Evolutionary conservation across 2,329 filamentous ascomycete genomes (phyloP).

Genomic region (Allantophomopsis cytisporea): DNA sequence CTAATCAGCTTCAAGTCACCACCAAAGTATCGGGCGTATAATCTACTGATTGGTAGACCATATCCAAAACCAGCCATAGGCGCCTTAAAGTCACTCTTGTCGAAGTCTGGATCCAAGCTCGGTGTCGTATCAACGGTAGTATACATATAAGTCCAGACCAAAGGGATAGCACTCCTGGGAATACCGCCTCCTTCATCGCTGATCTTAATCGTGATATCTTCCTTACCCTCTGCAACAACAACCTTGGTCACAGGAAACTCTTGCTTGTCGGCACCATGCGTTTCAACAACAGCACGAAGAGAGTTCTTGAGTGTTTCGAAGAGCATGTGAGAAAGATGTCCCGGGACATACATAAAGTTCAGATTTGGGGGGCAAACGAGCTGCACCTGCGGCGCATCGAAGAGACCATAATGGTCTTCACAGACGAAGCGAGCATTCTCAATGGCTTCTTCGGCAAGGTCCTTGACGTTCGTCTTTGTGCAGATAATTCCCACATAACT

Average conservation of each 20-base stretch:
- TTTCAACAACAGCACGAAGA: conserved; percentile 89
- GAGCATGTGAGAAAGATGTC: conserved; percentile 98
- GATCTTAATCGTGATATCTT: conserved; percentile 98
- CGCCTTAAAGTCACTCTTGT: conserved; percentile 98
- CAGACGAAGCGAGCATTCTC: conserved; percentile 99
- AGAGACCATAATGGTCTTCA: conserved; percentile 95
- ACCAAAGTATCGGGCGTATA: conserved; percentile 95
- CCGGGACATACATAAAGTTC: conserved; percentile 98
- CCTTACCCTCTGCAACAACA: conserved; percentile 92
- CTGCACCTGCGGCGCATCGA: conserved; percentile 92
- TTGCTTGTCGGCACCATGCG: conserved; percentile 86
- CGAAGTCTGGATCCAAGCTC: conserved; percentile 90
- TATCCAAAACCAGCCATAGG: conserved; percentile 99
- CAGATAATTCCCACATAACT: conserved; percentile 98
- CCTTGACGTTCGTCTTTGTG: conserved; percentile 92
- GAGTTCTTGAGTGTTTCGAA: conserved; percentile 99
- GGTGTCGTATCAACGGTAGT: conserved; percentile 95
- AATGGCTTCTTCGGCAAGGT: conserved; percentile 92
- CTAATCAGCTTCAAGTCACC: conserved; percentile 95
- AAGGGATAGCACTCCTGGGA: conserved; percentile 77
- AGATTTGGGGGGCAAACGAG: conserved; percentile 89
- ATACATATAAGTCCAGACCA: conserved; percentile 99
- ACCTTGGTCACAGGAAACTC: conserved; percentile 95
- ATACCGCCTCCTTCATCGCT: conserved; percentile 95
- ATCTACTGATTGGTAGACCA: conserved; percentile 79